These are phyloP conservation scores for Sporothrix euskadiensis DNA, from an alignment of 2,329 filamentous ascomycete genomes.

Conservation along the genomic window DNA sequence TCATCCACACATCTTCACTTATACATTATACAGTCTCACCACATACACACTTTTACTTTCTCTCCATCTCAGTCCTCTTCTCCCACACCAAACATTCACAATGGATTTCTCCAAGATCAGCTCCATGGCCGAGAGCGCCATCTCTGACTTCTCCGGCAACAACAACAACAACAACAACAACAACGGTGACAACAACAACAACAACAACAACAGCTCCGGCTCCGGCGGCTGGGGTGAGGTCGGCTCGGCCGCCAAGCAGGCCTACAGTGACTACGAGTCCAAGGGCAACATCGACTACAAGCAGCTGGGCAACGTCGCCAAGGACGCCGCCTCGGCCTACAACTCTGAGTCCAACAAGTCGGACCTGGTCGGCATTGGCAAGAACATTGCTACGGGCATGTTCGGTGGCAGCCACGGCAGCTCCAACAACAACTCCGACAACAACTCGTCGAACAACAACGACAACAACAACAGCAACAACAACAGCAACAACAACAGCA, in stretches of 20 bases:
- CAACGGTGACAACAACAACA: slow-evolving; percentile 28
- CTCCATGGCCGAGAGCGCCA: slow-evolving; percentile 33
- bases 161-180: slow-evolving; percentile 28
- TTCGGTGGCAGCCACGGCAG: slow-evolving; percentile 23
- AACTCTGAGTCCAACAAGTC: slow-evolving; percentile 27
- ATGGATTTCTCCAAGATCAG: slow-evolving; percentile 37
- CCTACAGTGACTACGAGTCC: slow-evolving; percentile 32
- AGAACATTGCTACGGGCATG: slow-evolving; percentile 28
- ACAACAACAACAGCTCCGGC: slow-evolving; percentile 22
- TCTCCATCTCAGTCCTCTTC: not conserved
- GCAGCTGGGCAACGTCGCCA: slow-evolving; percentile 39
- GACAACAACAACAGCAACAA: not conserved
- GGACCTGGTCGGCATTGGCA: slow-evolving; percentile 28
- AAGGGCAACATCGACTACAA: slow-evolving; percentile 41
- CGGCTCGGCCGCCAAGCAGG: slow-evolving; percentile 34
- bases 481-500: not conserved
- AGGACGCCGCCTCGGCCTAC: slow-evolving; percentile 39
- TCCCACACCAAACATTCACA: slow-evolving; percentile 26
- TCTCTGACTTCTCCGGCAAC: slow-evolving; percentile 30
- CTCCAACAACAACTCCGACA: not conserved
- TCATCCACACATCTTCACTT: not conserved
- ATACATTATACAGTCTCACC: not conserved
- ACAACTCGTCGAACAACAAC: not conserved
- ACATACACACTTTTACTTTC: not conserved
- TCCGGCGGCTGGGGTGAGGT: slow-evolving; percentile 31